These are phyloP conservation scores for Aspergillus sclerotioniger DNA, from an alignment of 495 filamentous ascomycete genomes.

Conservation along the genomic window DNA sequence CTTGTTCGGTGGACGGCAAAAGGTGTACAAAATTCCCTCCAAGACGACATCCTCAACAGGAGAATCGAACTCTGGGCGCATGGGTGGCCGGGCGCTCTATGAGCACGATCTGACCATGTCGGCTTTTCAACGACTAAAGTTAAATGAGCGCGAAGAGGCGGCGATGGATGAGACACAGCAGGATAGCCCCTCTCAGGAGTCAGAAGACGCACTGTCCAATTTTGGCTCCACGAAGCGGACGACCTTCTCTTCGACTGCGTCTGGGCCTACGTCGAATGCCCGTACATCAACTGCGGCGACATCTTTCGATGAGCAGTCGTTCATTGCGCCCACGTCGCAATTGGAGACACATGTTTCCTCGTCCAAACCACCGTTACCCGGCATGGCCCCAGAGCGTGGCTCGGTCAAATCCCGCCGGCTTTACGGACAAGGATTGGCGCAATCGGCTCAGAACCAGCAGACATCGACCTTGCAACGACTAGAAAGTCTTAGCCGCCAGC, in stretches of 20 bases:
- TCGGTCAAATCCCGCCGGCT: slow-evolving; percentile 69
- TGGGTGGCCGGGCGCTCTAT: slow-evolving; percentile 73
- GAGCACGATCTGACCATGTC: slow-evolving; percentile 82
- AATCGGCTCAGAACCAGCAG: slow-evolving; percentile 79
- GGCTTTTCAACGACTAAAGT: slow-evolving; percentile 70
- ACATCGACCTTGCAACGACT: slow-evolving; percentile 71
- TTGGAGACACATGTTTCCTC: not conserved
- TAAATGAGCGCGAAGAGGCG: slow-evolving; percentile 53
- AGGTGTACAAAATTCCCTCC: slow-evolving; percentile 85
- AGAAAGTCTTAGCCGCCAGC: slow-evolving; percentile 65
- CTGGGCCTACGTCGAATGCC: slow-evolving; percentile 61
- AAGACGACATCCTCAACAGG: slow-evolving; percentile 37
- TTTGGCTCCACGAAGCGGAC: slow-evolving; percentile 73
- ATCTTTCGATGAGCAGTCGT: slow-evolving; percentile 76
- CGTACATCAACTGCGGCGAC: slow-evolving; percentile 88
- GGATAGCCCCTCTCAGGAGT: slow-evolving; percentile 31
- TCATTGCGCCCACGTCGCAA: slow-evolving; percentile 44
- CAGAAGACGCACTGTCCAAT: slow-evolving; percentile 59
- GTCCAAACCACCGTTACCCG: slow-evolving; percentile 30
- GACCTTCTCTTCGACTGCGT: slow-evolving; percentile 84
- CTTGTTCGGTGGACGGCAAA: slow-evolving; percentile 93
- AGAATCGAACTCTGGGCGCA: slow-evolving; percentile 26
- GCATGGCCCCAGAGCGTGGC: slow-evolving; percentile 45
- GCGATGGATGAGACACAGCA: slow-evolving; percentile 34
- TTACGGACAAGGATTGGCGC: slow-evolving; percentile 81